Evolutionary conservation across 306 rosid species (phyloP), one percentile per base, ranked within the genome.

Genomic region (Lablab purpureus): DNA sequence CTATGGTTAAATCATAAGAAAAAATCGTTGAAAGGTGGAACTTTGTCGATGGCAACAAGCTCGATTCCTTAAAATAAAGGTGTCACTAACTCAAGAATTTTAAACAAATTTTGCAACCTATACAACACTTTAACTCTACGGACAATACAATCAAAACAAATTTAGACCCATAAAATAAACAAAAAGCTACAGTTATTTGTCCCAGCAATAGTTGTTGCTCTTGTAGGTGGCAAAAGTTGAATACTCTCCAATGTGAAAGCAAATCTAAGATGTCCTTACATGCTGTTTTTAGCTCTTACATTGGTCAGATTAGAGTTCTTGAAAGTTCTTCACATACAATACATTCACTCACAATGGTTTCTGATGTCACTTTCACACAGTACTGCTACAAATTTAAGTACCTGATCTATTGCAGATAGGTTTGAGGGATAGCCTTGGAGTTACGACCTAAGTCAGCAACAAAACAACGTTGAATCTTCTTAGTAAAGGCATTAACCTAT

Each of bases 401-500:
- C 14, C 49, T 78, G 75, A 21, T 74, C 55, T 68, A 75, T 32
- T 60, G 64, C 37, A 67, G 47, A 76, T 45, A 76, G 54, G 14
- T 47, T 69, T 68, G 13, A 56, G 81, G 60, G 62, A 23, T 34
- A 59, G 34, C 60, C 47, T 73, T 59, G 19, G 28, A 27, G 17
- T 30, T n/a, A 78, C 45, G 43, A 66, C 68, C 70, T n/a, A 18
- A 79, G 63, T 56, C 51, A 76, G 71, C 80, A 80, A 71, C 81
- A 66, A 0, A 82, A 49, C 34, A 63, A 41, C 73, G 50, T 66
- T 52, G 83, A 86, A 86, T 67, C 41, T 82, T 80, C 75, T 3
- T n/a, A 23, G 17, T 58, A 41, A 71, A 59, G 14, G 73, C 43
- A 67, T 50, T 37, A 70, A 71, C 58, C 45, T 70, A 9, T 36